Evolutionary conservation across 2,329 filamentous ascomycete genomes (phyloP).

Genomic region (Verticillium isaacii): DNA sequence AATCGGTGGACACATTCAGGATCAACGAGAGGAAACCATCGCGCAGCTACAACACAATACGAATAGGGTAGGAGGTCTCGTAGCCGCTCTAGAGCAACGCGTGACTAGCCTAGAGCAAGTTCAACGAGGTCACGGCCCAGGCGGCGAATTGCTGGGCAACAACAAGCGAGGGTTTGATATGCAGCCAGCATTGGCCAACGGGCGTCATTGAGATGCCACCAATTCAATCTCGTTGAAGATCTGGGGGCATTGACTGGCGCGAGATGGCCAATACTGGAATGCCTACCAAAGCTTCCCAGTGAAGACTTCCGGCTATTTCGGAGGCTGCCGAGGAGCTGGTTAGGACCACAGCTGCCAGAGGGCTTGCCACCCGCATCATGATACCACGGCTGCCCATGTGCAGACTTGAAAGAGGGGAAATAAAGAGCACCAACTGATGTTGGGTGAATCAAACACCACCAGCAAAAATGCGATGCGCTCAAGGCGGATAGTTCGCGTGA

Average conservation of each 20-base stretch:
- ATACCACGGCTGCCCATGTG: no score
- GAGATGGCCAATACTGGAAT: not conserved
- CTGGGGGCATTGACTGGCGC: not conserved
- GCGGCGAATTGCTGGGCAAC: not conserved
- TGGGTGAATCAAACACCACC: no score
- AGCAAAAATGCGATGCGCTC: no score
- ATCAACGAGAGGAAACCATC: not conserved
- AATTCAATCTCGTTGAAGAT: not conserved
- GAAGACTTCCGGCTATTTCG: no score
- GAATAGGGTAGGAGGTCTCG: not conserved
- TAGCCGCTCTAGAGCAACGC: not conserved
- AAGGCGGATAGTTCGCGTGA: no score
- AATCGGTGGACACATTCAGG: constrained; percentile 30
- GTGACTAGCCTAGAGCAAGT: not conserved
- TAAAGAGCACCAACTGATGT: no score
- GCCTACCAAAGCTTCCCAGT: not conserved
- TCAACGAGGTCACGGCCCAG: no score
- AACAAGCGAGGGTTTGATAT: not conserved
- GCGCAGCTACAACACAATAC: not conserved
- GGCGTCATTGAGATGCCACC: constrained; percentile 1
- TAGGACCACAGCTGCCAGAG: no score
- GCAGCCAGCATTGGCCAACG: constrained; percentile 1
- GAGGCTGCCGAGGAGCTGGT: no score
- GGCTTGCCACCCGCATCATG: no score
- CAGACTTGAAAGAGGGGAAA: no score